These are phyloP conservation scores for Hypocrella siamensis DNA, from an alignment of 2,329 filamentous ascomycete species.

Conservation along the genomic window DNA sequence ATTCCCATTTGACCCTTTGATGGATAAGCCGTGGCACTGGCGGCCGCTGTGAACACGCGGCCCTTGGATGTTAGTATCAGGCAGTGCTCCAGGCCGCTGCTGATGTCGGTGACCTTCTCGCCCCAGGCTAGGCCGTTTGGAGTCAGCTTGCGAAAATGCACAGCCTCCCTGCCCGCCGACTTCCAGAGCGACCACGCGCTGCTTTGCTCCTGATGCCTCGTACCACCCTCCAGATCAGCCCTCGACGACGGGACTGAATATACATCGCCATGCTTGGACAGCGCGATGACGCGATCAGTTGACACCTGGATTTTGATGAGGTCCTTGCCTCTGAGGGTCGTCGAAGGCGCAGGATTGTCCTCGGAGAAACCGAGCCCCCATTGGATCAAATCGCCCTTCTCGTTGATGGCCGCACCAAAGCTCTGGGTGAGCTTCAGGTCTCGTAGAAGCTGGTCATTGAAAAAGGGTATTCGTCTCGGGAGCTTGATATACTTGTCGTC, in stretches of 20 bases:
- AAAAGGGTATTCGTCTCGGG: constrained; percentile 63
- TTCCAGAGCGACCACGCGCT: constrained; percentile 61
- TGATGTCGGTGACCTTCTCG: constrained; percentile 61
- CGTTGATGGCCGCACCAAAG: constrained; percentile 75
- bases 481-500: constrained; percentile 64
- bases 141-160: constrained; percentile 60
- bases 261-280: constrained; percentile 59
- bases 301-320: constrained; percentile 64
- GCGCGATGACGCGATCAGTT: constrained; percentile 65
- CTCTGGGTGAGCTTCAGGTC: constrained; percentile 74
- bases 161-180: constrained; percentile 14
- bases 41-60: constrained; percentile 77
- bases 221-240: constrained; percentile 49
- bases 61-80: constrained; percentile 73
- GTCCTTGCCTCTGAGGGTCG: constrained; percentile 70
- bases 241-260: constrained; percentile 73
- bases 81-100: constrained; percentile 71
- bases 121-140: constrained; percentile 48
- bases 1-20: constrained; percentile 76
- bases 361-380: constrained; percentile 72
- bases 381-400: constrained; percentile 78
- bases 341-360: constrained; percentile 43
- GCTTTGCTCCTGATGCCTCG: constrained; percentile 41
- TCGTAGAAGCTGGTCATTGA: constrained; percentile 68
- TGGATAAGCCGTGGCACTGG: constrained; percentile 64